Conservation (phyloP, 164 flowering plant species). For the Nymphaea thermarum region DNA sequence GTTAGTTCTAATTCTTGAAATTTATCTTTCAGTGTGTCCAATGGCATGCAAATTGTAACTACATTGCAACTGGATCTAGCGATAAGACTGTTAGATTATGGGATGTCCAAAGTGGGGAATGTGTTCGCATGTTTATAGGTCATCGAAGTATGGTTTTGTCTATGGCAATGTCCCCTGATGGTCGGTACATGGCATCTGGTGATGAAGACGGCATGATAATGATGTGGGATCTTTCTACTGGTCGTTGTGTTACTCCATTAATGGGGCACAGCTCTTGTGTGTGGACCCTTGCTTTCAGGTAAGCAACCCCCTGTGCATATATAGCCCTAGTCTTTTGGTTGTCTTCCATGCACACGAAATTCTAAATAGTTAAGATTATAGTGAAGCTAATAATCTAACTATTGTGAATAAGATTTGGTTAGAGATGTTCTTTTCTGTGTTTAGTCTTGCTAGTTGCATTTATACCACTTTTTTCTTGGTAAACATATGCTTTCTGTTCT, state of each 20-base stretch:
- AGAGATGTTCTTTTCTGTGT: too few species aligned
- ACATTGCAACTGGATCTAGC: conserved; percentile 94
- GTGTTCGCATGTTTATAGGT: conserved; percentile 92
- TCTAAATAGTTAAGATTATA: too few species aligned
- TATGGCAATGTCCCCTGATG: conserved; percentile 96
- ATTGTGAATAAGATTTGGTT: too few species aligned
- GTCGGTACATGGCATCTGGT: conserved; percentile 96
- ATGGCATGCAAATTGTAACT: conserved; percentile 98
- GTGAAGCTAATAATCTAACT: too few species aligned
- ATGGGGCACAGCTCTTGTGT: conserved; percentile 88
- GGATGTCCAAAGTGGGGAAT: conserved; percentile 96
- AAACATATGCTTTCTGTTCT: not conserved
- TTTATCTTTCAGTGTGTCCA: conserved; percentile 64
- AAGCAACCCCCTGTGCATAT: not conserved
- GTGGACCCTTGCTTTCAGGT: conserved; percentile 96
- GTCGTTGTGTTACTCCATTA: conserved; percentile 81
- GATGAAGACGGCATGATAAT: conserved; percentile 97
- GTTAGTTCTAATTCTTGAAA: not conserved
- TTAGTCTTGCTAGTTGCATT: too few species aligned
- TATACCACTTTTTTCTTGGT: not conserved
- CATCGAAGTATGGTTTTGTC: conserved; percentile 87
- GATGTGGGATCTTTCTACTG: conserved; percentile 98
- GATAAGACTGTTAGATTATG: conserved; percentile 95
- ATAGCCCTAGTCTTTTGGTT: too few species aligned
- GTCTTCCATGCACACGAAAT: too few species aligned